These are phyloP conservation scores for Aspergillus phoenicis DNA, from an alignment of 2,329 filamentous ascomycete genomes.

Conservation along the genomic window DNA sequence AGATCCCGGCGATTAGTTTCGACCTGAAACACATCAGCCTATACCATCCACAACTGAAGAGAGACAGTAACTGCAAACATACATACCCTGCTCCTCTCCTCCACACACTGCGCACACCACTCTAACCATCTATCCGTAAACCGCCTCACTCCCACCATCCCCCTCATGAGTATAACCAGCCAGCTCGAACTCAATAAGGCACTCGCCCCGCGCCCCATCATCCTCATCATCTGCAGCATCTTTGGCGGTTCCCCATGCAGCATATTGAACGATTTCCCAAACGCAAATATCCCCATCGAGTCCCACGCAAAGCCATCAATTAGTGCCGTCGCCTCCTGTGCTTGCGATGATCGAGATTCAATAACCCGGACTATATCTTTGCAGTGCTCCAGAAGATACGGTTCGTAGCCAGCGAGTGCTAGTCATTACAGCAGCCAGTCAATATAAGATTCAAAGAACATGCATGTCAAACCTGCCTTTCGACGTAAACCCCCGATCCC, in stretches of 20 bases:
- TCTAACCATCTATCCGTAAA: conserved; percentile 1
- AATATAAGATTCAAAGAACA: neutral
- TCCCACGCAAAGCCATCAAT: conserved; percentile 10
- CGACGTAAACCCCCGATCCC: conserved; percentile 16
- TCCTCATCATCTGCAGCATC: conserved; percentile 2
- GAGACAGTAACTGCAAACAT: neutral
- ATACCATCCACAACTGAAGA: neutral
- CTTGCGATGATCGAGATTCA: neutral
- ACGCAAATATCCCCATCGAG: conserved; percentile 14
- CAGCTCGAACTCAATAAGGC: conserved; percentile 5
- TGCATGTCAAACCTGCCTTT: neutral
- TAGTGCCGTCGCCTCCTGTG: conserved; percentile 7
- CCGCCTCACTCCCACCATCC: neutral
- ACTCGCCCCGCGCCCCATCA: neutral
- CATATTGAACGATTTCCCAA: conserved; percentile 14
- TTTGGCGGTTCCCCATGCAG: conserved; percentile 3
- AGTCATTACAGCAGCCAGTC: neutral
- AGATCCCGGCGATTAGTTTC: conserved; percentile 3
- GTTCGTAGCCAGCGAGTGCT: conserved; percentile 13
- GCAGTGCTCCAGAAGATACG: conserved; percentile 15
- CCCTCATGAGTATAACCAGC: conserved; percentile 8
- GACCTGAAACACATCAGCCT: neutral
- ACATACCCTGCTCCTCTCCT: conserved; percentile 11
- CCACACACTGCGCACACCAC: conserved; percentile 9
- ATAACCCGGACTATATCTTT: conserved; percentile 1